Evolutionary conservation across 148 eudicot species (phyloP).

Genomic region (Arbutus unedo): DNA sequence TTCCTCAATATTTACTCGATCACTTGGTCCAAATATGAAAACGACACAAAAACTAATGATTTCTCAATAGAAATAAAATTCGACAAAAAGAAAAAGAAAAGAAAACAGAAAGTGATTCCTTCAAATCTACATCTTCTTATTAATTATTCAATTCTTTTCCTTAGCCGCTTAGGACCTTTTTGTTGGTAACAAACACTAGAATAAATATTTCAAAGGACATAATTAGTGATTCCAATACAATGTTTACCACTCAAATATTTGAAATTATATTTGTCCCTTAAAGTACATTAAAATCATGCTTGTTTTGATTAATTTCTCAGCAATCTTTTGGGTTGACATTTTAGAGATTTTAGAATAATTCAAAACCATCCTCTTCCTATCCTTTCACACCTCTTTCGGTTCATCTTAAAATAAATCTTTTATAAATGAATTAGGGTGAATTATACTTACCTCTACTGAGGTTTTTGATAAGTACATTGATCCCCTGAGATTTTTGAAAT

Average conservation of each 20-base stretch:
- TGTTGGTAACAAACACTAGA: background rate
- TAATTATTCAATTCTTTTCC: background rate
- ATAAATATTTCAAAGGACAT: slow-evolving; percentile 2
- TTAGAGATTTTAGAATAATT: background rate
- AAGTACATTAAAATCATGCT: background rate
- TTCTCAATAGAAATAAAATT: background rate
- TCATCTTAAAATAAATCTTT: no score
- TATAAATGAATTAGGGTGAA: no score
- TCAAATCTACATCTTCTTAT: background rate
- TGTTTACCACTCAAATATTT: background rate
- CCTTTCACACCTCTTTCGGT: no score
- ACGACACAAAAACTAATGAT: no score
- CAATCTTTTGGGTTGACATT: background rate
- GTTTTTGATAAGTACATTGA: no score
- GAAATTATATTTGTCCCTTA: background rate
- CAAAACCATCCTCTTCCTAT: no score
- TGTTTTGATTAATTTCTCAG: background rate
- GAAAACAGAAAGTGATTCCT: background rate
- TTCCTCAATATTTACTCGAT: no score
- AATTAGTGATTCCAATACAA: background rate
- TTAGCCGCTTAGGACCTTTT: background rate
- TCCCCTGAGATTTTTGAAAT: no score
- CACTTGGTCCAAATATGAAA: no score
- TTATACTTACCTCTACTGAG: no score
- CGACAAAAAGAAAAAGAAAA: background rate